Base-by-base conservation (phyloP, 1,284 basidiomycete species). In the Malassezia sympodialis region DNA sequence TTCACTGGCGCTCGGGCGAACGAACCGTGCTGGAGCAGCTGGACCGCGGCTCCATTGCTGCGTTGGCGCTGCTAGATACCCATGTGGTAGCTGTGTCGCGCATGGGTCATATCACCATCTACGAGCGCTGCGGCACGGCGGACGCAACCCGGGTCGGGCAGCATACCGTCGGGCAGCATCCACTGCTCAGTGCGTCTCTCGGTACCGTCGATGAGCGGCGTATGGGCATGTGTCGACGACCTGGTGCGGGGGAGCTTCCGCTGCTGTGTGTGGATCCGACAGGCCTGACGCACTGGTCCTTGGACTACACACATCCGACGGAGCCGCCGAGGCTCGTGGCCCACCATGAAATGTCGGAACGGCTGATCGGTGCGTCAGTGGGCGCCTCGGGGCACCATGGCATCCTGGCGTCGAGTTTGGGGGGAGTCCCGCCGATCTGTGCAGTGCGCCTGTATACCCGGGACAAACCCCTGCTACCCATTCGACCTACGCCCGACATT, bases 371-470 rank as follows among this genome's bases (percentile, higher is more conserved):
- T 6, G 50, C 50, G 6, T 51, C 58, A 14, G 17, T 51, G 4
- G 58, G 58, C 26, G 47, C 47, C 21, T 44, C 37, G 34, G 58
- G 50, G 6, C 31, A 28, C 3, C 39, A 50, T 6, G 58, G 34
- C 21, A 11, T 60, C 35, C 32, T 60, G 12, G 12, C 48, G 4
- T 45, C 54, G 14, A 56, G 51, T 24, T 26, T 56, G 10, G 58
- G 58, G 7, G 58, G 58, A 15, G 45, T 60, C 15, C 53, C 54
- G 4, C 58, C 58, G 17, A 17, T 37, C 15, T 60, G 58, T 26
- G 26, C 49, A 1, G 42, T 49, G 26, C 49, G 58, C 1, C 21
- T 28, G 15, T 60, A 56, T 28, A 34, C 35, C 6, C 14, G 12
- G 15, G 32, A n/a, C 21, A 5, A 2, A 24, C 21, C 17, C 3